Conservation (phyloP, 768 basidiomycete genomes). For the Lentinula lateritia region DNA sequence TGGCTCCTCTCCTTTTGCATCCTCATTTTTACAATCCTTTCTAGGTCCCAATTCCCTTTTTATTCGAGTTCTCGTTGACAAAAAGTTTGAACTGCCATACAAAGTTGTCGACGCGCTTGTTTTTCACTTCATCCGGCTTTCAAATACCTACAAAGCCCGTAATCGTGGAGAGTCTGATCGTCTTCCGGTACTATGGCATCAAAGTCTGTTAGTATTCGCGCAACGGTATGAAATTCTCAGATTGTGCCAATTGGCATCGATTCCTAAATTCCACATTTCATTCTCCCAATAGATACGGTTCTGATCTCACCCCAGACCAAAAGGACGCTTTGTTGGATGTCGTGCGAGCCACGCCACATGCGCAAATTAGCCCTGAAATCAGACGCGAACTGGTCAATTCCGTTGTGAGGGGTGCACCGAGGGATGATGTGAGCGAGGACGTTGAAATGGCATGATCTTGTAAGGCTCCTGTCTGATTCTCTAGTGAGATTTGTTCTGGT, state of each 20-base stretch:
- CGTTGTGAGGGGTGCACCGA: constrained; percentile 78
- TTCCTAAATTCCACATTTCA: neutral
- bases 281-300: constrained; percentile 63
- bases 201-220: constrained; percentile 88
- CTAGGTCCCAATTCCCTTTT: constrained; percentile 90
- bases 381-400: constrained; percentile 86
- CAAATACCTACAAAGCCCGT: constrained; percentile 80
- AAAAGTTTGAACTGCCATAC: constrained; percentile 96
- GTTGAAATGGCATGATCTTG: constrained; percentile 43
- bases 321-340: constrained; percentile 97
- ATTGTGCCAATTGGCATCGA: neutral
- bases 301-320: constrained; percentile 93
- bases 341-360: constrained; percentile 77
- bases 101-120: constrained; percentile 97
- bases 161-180: constrained; percentile 66
- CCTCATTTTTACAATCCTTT: constrained; percentile 10
- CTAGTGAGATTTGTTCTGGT: neutral
- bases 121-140: constrained; percentile 96
- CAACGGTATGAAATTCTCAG: constrained; percentile 58
- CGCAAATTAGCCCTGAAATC: constrained; percentile 85
- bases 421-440: constrained; percentile 60
- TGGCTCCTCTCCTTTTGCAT: neutral
- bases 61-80: constrained; percentile 94
- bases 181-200: constrained; percentile 98
- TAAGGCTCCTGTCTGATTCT: neutral